A percentile compares a stretch with the other conserved stretches of the same genome.
phyloP scores from a whole-genome alignment of 768 basidiomycete species.

The Pisolithus marmoratus region DNA sequence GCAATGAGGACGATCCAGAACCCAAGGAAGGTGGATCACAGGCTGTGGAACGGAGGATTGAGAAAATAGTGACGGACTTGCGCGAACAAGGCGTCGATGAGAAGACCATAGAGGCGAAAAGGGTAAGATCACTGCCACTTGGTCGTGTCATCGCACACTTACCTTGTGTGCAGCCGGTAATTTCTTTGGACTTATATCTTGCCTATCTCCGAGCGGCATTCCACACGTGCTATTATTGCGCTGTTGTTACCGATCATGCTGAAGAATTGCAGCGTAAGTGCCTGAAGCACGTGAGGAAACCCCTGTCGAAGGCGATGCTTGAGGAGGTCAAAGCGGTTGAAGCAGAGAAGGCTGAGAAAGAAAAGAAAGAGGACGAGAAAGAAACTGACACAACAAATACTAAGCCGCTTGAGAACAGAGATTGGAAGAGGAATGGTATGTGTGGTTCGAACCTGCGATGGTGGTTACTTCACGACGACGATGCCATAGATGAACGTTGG shows the following conservation, averaged over 20 bases:
- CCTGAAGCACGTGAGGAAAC: constrained; percentile 83
- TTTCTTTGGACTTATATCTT: constrained; percentile 89
- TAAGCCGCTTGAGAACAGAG: constrained; percentile 39
- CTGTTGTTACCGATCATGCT: constrained; percentile 83
- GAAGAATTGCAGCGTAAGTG: constrained; percentile 96
- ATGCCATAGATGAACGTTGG: constrained; percentile 74
- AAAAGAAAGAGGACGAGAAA: constrained; percentile 40
- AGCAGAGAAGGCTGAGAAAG: constrained; percentile 39
- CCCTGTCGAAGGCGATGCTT: constrained; percentile 53
- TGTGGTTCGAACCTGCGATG: constrained; percentile 3
- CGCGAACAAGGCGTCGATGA: constrained; percentile 65
- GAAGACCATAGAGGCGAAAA: constrained; percentile 61
- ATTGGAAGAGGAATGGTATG: constrained; percentile 67
- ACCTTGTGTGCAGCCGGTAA: constrained; percentile 49
- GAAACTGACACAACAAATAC: constrained; percentile 27
- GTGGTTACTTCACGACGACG: constrained; percentile 7
- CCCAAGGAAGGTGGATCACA: constrained; percentile 64
- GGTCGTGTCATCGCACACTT: constrained; percentile 11
- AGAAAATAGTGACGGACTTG: constrained; percentile 67
- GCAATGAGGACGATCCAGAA: constrained; percentile 41
- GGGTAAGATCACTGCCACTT: constrained; percentile 42
- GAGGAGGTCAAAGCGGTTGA: constrained; percentile 60
- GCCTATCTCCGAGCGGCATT: constrained; percentile 90
- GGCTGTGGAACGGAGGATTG: constrained; percentile 77
- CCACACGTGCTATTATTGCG: constrained; percentile 97